phyloP scores from a whole-genome alignment of 371 early-diverging fungal species.

The Paraphysoderma sedebokerense region DNA sequence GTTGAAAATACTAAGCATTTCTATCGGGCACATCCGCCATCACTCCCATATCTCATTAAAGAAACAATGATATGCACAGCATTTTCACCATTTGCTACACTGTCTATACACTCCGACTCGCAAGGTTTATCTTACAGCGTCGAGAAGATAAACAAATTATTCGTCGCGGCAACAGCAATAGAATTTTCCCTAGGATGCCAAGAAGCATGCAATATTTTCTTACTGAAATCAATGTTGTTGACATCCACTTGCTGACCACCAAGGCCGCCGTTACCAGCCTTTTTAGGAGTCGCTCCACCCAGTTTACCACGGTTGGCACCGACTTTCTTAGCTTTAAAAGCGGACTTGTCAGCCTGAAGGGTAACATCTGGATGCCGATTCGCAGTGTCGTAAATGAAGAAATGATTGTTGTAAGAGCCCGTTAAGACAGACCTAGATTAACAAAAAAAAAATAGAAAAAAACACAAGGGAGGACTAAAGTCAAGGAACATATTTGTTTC shows the following conservation, averaged over 20 bases:
- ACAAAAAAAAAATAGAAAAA: conserved; percentile 7
- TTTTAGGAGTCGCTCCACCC: conserved; percentile 8
- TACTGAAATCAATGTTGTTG: conserved; percentile 72
- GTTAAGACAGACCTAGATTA: conserved; percentile 54
- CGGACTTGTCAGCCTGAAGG: conserved; percentile 92
- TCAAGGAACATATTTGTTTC: background rate
- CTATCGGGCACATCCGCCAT: too few relatives aligned
- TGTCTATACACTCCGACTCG: too few relatives aligned
- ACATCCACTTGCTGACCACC: conserved; percentile 47
- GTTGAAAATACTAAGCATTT: too few relatives aligned
- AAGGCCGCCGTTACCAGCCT: conserved; percentile 20
- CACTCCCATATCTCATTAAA: too few relatives aligned
- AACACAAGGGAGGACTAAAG: conserved; percentile 3
- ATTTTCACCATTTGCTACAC: too few relatives aligned
- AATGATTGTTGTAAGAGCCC: conserved; percentile 93
- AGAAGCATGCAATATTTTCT: conserved; percentile 92
- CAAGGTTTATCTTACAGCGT: too few relatives aligned
- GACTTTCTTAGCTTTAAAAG: conserved; percentile 83
- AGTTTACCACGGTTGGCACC: conserved; percentile 23
- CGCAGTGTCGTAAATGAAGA: conserved; percentile 58
- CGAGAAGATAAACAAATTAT: conserved; percentile 91
- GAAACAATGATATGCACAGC: too few relatives aligned
- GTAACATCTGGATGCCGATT: conserved; percentile 57
- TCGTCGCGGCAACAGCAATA: conserved; percentile 91
- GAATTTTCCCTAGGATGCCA: conserved; percentile 96